Base-by-base conservation (phyloP, 23 red algal genomes). In the Rhodosorus marinus region DNA sequence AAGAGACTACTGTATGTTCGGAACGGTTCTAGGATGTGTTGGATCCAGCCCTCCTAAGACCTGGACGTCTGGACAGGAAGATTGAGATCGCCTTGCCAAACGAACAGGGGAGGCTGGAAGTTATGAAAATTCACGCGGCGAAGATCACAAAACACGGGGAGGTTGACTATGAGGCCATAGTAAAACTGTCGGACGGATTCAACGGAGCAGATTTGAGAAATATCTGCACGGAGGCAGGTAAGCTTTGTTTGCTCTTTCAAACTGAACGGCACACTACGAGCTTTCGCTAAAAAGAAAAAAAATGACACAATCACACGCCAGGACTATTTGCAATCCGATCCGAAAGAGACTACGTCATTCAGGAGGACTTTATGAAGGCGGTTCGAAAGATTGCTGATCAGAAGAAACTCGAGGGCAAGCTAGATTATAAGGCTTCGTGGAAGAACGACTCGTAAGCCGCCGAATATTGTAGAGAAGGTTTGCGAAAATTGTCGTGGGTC, bases 341-440 rank as follows among this genome's bases (percentile, higher is more conserved):
- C 31, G 90, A 98, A 53, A 50, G 90, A 8, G 79, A 85, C 48
- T 84, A 85, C 46, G 90, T 85, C 8, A 77, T 85, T 3, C 72
- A 80, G 15, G 90, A 98, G 43, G 90, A 98, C 72, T 98, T 98
- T 56, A 98, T 98, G 90, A 98, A 98, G 52, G 90, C 71, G 14
- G 90, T 98, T 5, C 70, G 90, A n/a, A 98, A 98, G 54, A 68
- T 98, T 51, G 71, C 78, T 0, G 90, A 98, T 47, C 80, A 85
- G 48, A 98, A 98, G 59, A 60, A 72, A 45, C 61, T 98, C 43
- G 90, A 98, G 53, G 70, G 75, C 47, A 98, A 81, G 56, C 60
- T 98, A 4, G 90, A 98, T 41, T 98, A 84, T 46, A 43, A 43
- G 38, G 17, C 11, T 17, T 11, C 11, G 11, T 43, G 38, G 38